Evolutionary conservation across 352 stramenopile genomes (phyloP), one percentile per base, ranked within the genome.

Genomic region (Pythium myriotylum): DNA sequence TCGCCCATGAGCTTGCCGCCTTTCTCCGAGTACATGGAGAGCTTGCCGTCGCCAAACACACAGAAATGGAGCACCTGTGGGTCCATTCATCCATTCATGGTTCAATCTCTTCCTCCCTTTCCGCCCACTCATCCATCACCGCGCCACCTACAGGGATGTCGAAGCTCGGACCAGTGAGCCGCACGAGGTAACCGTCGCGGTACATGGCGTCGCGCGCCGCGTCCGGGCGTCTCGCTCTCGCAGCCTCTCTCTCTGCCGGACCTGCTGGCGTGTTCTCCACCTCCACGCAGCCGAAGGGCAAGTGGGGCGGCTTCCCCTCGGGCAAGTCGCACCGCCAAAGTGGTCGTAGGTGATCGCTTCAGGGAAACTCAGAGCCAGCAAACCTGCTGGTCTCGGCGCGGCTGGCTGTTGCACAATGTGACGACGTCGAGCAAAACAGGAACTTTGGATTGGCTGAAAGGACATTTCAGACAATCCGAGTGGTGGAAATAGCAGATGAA

Each of bases 1-100:
- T 88, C 73, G 26, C 77, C 74, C 32, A 90, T 66, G 39, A 88
- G 67, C 61, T 79, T 74, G 13, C 84, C 84, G 33, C 79, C 84
- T 54, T 89, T 93, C 20, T 93, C 81, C 39, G 79, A 79, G 70
- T 80, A 91, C 60, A 81, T 85, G 55, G 77, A 84, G 60, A 93
- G 66, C 41, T 81, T 82, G 14, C 84, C 84, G 37, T 93, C 77
- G 32, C 82, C 80, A 62, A 93, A 93, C 24, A 93, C 84, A 47
- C 81, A 91, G 52, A 89, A 93, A 24, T 88, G 53, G 46, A 91
- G 35, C 60, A 78, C 71, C 82, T 91, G 43, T n/a, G n/a, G n/a
- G n/a, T n/a, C n/a, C n/a, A n/a, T n/a, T n/a, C n/a, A n/a, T n/a
- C n/a, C n/a, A n/a, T n/a, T n/a, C n/a, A n/a, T n/a, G n/a, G n/a